Evolutionary conservation across 805 yeast genomes (phyloP), one percentile per base, ranked within the genome.

Genomic region (Candida morakotiae): DNA sequence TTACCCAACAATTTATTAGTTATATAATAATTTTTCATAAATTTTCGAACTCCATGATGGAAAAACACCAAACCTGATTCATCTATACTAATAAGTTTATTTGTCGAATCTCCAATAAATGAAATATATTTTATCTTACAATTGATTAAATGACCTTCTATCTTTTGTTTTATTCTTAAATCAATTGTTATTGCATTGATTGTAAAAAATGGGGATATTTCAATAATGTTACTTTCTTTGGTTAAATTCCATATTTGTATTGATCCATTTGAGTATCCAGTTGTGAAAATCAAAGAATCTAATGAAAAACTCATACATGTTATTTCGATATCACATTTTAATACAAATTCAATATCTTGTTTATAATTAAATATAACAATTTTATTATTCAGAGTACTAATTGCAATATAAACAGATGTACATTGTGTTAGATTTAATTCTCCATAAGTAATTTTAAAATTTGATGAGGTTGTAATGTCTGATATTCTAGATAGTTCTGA

Each of bases 381-480:
- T 25, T 56, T 62, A 1, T 95, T 95, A 35, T 72, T 73, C 0
- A 72, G 49, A 0, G 96, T 88, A 2, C 95, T 96, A 6, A 88
- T 48, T 0, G 77, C 77, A 6, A 83, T 62, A 22, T 70, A 58
- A 5, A 59, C 37, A 1, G 64, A 43, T 2, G 61, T 54, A 8
- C 62, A 51, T 31, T 51, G 54, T 10, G 64, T 31, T 28, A 28
- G 42, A 4, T 40, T 35, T 2, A 55, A 51, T 3, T 30, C 20
- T 9, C 70, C 70, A 37, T 53, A 22, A 4, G 2, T 16, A n/a
- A 11, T 21, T 1, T 47, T 8, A 32, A 64, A 63, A 5, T 45
- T 52, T 5, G 50, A 28, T 4, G 62, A 44, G 28, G 48, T 48
- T 37, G 56, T 48, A 9, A 39, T 40, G 5, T 40, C 26, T 5